Conservation (phyloP, 768 basidiomycete genomes). For the Erythrobasidium yunnanense region DNA sequence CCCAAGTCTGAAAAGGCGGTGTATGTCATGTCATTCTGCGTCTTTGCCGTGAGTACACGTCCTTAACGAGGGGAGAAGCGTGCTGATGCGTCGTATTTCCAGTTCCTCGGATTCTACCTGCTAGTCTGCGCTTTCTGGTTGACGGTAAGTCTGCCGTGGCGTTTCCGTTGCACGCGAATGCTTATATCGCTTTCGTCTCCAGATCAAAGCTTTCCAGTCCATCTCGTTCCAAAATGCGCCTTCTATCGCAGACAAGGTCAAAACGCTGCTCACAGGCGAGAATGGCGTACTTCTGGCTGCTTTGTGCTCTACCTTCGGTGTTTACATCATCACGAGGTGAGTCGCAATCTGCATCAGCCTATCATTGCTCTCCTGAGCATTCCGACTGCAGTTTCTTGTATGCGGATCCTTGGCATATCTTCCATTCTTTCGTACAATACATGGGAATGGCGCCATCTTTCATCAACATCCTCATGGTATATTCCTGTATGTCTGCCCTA, state of each 20-base stretch:
- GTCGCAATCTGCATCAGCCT: no score
- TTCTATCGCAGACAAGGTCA: conserved; percentile 47
- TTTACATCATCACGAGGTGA: conserved; percentile 38
- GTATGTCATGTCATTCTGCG: conserved; percentile 51
- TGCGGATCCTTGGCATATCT: conserved; percentile 93
- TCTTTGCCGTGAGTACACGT: conserved; percentile 51
- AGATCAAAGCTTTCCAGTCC: conserved; percentile 23
- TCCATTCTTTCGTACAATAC: conserved; percentile 86
- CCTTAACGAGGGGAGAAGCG: neutral
- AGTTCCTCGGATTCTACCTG: conserved; percentile 60
- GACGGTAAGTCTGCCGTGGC: conserved; percentile 61
- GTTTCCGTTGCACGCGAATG: conserved; percentile 45
- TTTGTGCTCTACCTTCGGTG: conserved; percentile 75
- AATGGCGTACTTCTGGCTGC: conserved; percentile 74
- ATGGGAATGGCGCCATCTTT: conserved; percentile 81
- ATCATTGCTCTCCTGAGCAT: neutral
- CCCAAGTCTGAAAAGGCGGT: conserved; percentile 75
- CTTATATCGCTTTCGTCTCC: neutral
- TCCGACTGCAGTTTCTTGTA: conserved; percentile 33
- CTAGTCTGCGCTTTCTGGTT: conserved; percentile 49
- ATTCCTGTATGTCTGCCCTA: conserved; percentile 59
- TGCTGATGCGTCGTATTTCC: conserved; percentile 38
- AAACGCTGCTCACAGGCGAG: conserved; percentile 60
- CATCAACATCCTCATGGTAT: conserved; percentile 83
- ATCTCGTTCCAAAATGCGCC: conserved; percentile 8